Evolutionary conservation across 805 yeast genomes (phyloP).

Genomic region (Teunomyces tritomae): DNA sequence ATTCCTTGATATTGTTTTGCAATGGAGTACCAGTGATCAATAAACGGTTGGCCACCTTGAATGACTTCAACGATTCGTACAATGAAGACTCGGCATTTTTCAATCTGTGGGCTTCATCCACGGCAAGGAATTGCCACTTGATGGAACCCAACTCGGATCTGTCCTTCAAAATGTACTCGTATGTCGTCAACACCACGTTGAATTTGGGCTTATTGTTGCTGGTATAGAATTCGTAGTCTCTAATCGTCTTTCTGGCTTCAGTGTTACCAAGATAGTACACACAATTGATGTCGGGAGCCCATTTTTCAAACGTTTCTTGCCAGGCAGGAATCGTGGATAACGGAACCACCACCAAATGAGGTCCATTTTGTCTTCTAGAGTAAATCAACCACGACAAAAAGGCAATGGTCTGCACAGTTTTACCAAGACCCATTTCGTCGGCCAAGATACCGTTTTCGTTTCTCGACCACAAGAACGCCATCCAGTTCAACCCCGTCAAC

Average conservation of each 20-base stretch:
- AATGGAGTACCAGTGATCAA: conserved; percentile 97
- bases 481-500: conserved; percentile 97
- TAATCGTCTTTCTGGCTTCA: conserved; percentile 73
- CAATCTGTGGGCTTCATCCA: conserved; percentile 96
- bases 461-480: conserved; percentile 98
- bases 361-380: conserved; percentile 96
- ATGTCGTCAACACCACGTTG: conserved; percentile 89
- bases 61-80: conserved; percentile 81
- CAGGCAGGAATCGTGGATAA: conserved; percentile 95
- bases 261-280: conserved; percentile 92
- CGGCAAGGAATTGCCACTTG: conserved; percentile 95
- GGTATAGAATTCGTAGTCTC: conserved; percentile 79
- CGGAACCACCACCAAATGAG: conserved; percentile 95
- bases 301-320: conserved; percentile 97
- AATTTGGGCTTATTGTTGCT: conserved; percentile 75
- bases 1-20: conserved; percentile 91
- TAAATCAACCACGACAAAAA: conserved; percentile 92
- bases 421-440: conserved; percentile 98
- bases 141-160: conserved; percentile 73
- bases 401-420: conserved; percentile 94
- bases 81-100: conserved; percentile 92
- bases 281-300: conserved; percentile 97
- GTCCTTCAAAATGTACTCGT: conserved; percentile 94
- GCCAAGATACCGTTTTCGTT: conserved; percentile 97
- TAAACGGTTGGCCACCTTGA: conserved; percentile 79